Evolutionary conservation across 192 early-diverging fungal species (phyloP).

Genomic region (Rhizoclosmatium sp.): DNA sequence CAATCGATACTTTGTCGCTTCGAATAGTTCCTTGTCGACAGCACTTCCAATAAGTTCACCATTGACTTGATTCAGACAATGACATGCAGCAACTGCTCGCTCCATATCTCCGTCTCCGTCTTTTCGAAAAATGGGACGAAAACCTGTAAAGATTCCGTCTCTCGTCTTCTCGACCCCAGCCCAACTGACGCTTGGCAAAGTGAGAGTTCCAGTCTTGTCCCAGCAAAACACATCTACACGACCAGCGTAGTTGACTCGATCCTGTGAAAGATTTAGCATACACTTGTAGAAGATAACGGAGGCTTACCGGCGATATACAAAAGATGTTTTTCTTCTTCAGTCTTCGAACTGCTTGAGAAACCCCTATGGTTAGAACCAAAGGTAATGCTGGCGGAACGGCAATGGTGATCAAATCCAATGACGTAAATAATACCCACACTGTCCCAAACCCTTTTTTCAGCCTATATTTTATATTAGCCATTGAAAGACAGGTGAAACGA

Average conservation of each 20-base stretch:
- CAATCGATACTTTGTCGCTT: constrained; percentile 62
- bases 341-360: constrained; percentile 43
- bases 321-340: constrained; percentile 48
- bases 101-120: constrained; percentile 39
- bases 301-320: constrained; percentile 49
- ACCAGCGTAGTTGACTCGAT: constrained; percentile 53
- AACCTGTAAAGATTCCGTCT: constrained; percentile 7
- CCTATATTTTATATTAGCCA: constrained; percentile 2
- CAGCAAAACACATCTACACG: constrained; percentile 56
- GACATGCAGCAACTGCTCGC: constrained; percentile 63
- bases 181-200: constrained; percentile 13
- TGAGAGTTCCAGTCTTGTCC: constrained; percentile 57
- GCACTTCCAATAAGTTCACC: constrained; percentile 74
- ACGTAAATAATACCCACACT: constrained; percentile 39
- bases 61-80: constrained; percentile 65
- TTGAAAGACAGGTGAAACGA: not conserved
- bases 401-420: constrained; percentile 58
- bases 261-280: not conserved
- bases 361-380: constrained; percentile 54
- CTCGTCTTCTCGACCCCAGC: constrained; percentile 23
- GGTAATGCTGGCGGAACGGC: constrained; percentile 59
- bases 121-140: not conserved
- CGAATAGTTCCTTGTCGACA: constrained; percentile 83
- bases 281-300: not conserved
- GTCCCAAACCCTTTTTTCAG: constrained; percentile 26